phyloP scores from a whole-genome alignment of 140 eudicot genomes.

The Senecio squalidus region DNA sequence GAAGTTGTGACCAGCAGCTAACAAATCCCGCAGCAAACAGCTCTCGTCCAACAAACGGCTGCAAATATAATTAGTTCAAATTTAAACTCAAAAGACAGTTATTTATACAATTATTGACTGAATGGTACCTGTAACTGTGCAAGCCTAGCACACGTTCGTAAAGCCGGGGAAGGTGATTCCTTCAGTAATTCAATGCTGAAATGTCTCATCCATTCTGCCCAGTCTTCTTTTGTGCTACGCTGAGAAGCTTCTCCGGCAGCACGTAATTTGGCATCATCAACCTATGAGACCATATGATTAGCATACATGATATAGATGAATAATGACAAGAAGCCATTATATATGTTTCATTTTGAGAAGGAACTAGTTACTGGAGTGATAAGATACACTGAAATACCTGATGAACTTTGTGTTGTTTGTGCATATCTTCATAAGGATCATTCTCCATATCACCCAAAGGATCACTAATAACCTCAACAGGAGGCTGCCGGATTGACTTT shows the following conservation, averaged over 20 bases:
- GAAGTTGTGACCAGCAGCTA: constrained; percentile 95
- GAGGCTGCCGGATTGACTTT: constrained; percentile 57
- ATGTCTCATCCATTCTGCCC: constrained; percentile 99
- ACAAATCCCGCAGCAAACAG: constrained; percentile 98
- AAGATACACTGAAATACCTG: constrained; percentile 39
- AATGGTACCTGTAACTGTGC: constrained; percentile 85
- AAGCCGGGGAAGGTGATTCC: constrained; percentile 96
- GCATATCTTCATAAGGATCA: constrained; percentile 54
- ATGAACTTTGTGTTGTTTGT: constrained; percentile 56
- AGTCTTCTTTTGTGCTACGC: constrained; percentile 97
- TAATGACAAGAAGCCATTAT: constrained; percentile 4
- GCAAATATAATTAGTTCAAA: constrained; percentile 33
- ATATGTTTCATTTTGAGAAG: not conserved
- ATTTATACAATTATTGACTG: not conserved
- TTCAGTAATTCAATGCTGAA: constrained; percentile 90
- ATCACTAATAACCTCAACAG: constrained; percentile 89
- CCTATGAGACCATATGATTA: constrained; percentile 40
- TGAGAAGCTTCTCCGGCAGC: constrained; percentile 99
- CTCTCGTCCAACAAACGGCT: constrained; percentile 99
- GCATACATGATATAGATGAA: not conserved
- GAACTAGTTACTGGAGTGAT: not conserved
- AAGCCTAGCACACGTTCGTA: constrained; percentile 94
- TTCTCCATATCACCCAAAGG: constrained; percentile 85
- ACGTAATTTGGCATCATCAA: constrained; percentile 73
- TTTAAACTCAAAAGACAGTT: not conserved